phyloP scores from a whole-genome alignment of 257 asterid genomes.

The Scutellaria minor region DNA sequence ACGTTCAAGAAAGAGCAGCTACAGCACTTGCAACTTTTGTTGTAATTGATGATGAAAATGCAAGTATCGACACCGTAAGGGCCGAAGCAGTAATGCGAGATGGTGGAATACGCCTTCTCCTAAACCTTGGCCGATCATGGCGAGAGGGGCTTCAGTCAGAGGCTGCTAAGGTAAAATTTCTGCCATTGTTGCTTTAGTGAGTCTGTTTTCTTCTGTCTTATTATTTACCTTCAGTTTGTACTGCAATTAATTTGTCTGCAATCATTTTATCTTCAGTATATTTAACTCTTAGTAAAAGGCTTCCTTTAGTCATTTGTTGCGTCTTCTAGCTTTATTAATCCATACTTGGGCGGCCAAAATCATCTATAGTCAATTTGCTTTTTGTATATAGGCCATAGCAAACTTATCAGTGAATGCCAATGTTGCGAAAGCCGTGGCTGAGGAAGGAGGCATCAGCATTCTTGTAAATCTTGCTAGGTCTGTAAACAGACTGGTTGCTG shows the following conservation, averaged over 20 bases:
- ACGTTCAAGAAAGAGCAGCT: slow-evolving; percentile 91
- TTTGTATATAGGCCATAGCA: slow-evolving; percentile 71
- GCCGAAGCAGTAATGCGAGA: slow-evolving; percentile 77
- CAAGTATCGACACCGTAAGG: slow-evolving; percentile 71
- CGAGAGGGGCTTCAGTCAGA: slow-evolving; percentile 86
- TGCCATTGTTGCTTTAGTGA: slow-evolving; percentile 4
- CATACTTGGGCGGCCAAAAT: background rate
- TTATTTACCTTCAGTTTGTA: background rate
- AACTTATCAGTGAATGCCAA: slow-evolving; percentile 77
- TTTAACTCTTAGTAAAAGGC: too few relatives aligned
- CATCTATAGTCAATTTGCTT: slow-evolving; percentile 21
- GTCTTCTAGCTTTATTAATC: slow-evolving; percentile 5
- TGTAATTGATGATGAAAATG: slow-evolving; percentile 82
- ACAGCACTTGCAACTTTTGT: slow-evolving; percentile 82
- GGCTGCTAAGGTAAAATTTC: slow-evolving; percentile 69
- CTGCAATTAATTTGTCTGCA: background rate
- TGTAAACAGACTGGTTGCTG: slow-evolving; percentile 73
- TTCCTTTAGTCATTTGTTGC: background rate
- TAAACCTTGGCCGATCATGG: slow-evolving; percentile 78
- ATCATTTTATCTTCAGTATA: background rate
- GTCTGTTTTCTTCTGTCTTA: background rate
- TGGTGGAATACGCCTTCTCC: slow-evolving; percentile 68
- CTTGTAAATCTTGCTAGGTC: slow-evolving; percentile 76
- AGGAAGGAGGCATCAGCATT: slow-evolving; percentile 79
- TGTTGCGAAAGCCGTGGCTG: slow-evolving; percentile 91